Base-by-base conservation (phyloP, 169 alveolate genomes). In the Plasmodium berghei region DNA sequence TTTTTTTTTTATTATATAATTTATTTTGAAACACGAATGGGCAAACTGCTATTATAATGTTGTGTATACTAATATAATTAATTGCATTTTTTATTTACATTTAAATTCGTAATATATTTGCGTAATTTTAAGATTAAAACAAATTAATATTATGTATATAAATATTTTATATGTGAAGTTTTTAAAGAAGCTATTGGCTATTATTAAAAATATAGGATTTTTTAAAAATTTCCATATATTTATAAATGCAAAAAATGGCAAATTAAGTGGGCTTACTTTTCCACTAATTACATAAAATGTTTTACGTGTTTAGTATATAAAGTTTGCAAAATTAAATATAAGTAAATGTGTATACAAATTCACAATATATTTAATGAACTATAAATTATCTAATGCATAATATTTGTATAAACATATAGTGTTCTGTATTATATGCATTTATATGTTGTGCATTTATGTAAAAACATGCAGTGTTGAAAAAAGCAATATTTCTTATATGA, bases 161-260 rank as follows among this genome's bases (percentile, higher is more conserved):
- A 34, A 1, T 28, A 28, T 2, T 34, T 34, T 34, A 34, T 34
- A 34, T 34, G 42, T 34, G 42, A 34, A 34, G 3, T 34, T 34
- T 34, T 34, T 34, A 34, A 34, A 34, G 42, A 34, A 5, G 42
- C 42, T 34, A 34, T 34, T 34, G 42, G 42, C 42, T 34, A 34
- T 34, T 34, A 34, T 34, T 34, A 34, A 61, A 18, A 58, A 58
- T n/a, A 58, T 26, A 63, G 87, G 42, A 73, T 72, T 72, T 73
- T 73, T 73, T 73, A 73, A 71, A 73, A 73, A 58, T 73, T 73
- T 73, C 87, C 87, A 72, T 28, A 59, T 58, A 59, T 34, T 73
- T 73, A 49, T 28, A 22, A 58, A 59, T 72, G 85, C 85, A 72
- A 61, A 52, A 72, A 52, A 72, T 34, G 54, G 54, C 54, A 52